These are phyloP conservation scores for Pythium phragmitis DNA, from an alignment of 352 stramenopile genomes.

Conservation along the genomic window DNA sequence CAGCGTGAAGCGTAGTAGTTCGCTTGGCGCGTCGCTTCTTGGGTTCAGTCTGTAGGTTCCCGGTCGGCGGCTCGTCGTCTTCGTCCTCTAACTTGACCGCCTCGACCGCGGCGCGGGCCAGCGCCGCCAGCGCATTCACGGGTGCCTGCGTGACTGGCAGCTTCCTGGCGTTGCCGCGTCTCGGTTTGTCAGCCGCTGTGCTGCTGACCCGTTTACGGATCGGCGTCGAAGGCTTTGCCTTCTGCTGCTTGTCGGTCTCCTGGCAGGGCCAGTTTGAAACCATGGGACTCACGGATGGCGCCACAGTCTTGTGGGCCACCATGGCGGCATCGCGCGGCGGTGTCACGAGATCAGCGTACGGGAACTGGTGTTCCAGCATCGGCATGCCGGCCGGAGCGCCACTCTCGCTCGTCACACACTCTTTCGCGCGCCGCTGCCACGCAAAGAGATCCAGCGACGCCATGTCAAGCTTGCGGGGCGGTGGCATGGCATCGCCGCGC, in stretches of 20 bases:
- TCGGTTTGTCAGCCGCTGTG: no score
- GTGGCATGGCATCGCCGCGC: neutral
- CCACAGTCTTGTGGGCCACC: neutral
- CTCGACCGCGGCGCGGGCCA: constrained; percentile 11
- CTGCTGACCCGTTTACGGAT: neutral
- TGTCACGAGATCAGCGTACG: constrained; percentile 4
- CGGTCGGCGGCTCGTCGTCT: neutral
- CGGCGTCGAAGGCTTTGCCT: neutral
- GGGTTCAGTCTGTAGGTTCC: no score
- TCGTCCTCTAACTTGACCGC: neutral
- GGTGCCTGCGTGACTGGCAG: neutral
- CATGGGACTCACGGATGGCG: neutral
- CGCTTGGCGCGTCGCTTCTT: no score
- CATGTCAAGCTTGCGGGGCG: constrained; percentile 42
- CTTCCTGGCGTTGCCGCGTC: neutral
- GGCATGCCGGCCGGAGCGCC: neutral
- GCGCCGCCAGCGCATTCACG: constrained; percentile 1
- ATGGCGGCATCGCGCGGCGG: constrained; percentile 13
- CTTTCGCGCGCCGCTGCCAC: constrained; percentile 18
- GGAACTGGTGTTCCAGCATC: constrained; percentile 3
- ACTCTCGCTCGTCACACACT: no score
- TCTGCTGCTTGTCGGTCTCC: no score
- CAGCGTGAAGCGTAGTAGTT: no score
- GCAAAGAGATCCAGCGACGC: constrained; percentile 49
- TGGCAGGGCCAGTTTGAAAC: no score